These are phyloP conservation scores for Globisporangium paddicum DNA, from an alignment of 352 stramenopile species.

Conservation along the genomic window DNA sequence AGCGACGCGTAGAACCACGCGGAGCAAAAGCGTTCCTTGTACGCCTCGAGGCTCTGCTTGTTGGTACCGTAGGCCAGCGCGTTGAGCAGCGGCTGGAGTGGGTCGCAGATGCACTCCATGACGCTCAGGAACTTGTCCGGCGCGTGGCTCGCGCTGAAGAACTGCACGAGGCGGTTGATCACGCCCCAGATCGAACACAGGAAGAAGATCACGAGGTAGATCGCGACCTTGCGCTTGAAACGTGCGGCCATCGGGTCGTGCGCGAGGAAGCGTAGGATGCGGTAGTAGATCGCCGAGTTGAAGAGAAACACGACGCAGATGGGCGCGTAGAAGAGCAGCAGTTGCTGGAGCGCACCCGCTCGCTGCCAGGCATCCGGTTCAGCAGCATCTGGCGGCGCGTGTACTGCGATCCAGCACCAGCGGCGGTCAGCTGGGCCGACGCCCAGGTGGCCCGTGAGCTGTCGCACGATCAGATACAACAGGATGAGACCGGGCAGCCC, in stretches of 20 bases:
- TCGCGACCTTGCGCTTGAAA: slow-evolving; percentile 49
- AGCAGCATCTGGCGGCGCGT: slow-evolving; percentile 13
- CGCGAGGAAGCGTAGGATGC: slow-evolving; percentile 55
- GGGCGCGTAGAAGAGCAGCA: slow-evolving; percentile 64
- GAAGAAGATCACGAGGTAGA: slow-evolving; percentile 71
- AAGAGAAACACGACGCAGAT: slow-evolving; percentile 66
- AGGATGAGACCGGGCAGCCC: slow-evolving; percentile 50
- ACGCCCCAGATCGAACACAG: slow-evolving; percentile 71
- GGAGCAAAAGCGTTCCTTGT: slow-evolving; percentile 64
- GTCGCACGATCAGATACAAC: slow-evolving; percentile 51
- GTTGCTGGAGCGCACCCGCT: slow-evolving; percentile 50
- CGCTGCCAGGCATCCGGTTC: slow-evolving; percentile 34
- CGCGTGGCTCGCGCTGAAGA: slow-evolving; percentile 34
- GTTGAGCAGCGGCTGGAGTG: slow-evolving; percentile 64
- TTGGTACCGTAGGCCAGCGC: slow-evolving; percentile 67
- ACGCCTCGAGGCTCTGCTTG: slow-evolving; percentile 64
- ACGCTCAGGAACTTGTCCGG: slow-evolving; percentile 50
- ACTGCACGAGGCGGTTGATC: slow-evolving; percentile 65
- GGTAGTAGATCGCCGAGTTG: slow-evolving; percentile 52
- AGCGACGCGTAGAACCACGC: slow-evolving; percentile 59
- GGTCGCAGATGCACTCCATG: slow-evolving; percentile 71
- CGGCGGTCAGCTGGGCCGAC: slow-evolving; percentile 60
- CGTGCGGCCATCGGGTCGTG: slow-evolving; percentile 58
- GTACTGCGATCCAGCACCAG: slow-evolving; percentile 76
- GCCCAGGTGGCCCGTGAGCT: slow-evolving; percentile 65